Base-by-base conservation (phyloP, 2,329 filamentous ascomycete genomes). In the Pseudocercospora fijiensis region DNA sequence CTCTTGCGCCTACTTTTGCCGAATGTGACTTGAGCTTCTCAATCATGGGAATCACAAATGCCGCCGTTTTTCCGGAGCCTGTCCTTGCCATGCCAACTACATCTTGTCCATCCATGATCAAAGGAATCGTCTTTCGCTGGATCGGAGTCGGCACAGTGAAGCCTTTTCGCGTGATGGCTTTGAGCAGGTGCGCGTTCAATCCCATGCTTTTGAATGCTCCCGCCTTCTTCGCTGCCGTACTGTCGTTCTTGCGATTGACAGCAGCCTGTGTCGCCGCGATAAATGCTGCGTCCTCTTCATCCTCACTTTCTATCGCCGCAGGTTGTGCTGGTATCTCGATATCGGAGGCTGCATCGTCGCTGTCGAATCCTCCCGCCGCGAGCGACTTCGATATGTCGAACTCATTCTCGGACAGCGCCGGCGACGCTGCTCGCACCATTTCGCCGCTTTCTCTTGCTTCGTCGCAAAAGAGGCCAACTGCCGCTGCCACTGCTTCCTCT, bases 51-150 rank as follows among this genome's bases (percentile, higher is more conserved):
- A 99, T 96, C 26, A 98, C 92, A 77, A 99, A 99, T 22, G 95
- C 95, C 0, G 93, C 95, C 0, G 96, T 99, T 82, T 99, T 99
- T 81, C 95, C 95, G 20, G 93, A 98, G 76, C 95, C 95, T n/a
- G 96, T 99, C 69, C 96, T 85, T 7, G 95, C 95, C 95, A 99
- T 99, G 69, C 93, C 96, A 24, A 99, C 94, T n/a, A 98, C 91
- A 83, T 99, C 95, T 78, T 92, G 91, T 60, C 90, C 86, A 66
- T 96, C 90, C 71, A 98, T 83, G 61, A 99, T 87, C 61, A 98
- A 82, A 3, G 95, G 96, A 55, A 99, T 96, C 1, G 95, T 91
- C 79, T 98, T 98, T 70, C 95, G 87, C 81, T 99, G 95, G 77
- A 99, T 99, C 0, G 95, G 95, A 0, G 95, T 99, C 3, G 96